Base-by-base conservation (phyloP, 2,329 filamentous ascomycete genomes). In the Cadophora gregata region DNA sequence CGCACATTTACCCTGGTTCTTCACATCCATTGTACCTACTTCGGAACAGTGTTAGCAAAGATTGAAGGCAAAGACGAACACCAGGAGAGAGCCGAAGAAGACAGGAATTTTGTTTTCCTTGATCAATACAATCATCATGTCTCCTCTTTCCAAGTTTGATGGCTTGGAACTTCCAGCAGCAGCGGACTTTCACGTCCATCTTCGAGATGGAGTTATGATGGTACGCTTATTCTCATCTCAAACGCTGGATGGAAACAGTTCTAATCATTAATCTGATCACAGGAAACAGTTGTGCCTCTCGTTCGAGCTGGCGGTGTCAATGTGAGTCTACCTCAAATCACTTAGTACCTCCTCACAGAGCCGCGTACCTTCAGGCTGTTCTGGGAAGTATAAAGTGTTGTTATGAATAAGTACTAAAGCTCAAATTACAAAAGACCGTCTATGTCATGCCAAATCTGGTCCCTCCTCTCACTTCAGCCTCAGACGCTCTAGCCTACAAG, bases 401-500 rank as follows among this genome's bases (percentile, higher is more conserved):
- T 5, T 60, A 24, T 14, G 53, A 5, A 55, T 9, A 24, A 10
- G 31, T 6, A 24, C 53, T 56, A 12, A 58, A 58, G 10, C 14
- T 38, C 16, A 19, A 5, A 7, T 5, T 9, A 42, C n/a, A 25
- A 38, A 4, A 58, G 55, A 64, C 59, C 24, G 67, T 83, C 64
- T 84, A 83, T 76, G 84, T 69, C 10, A 70, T 73, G 87, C 88
- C 89, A 31, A 91, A 91, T 75, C 81, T 91, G 50, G 82, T 87
- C 1, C 88, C 89, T 12, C 86, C 88, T 19, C 80, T 90, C 64
- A 89, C 85, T 16, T 87, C 83, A 24, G 85, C 89, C 51, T 80
- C 80, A 56, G 81, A 87, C 77, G 90, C 88, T 9, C 80, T 93
- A 27, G 86, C 87, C 50, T 93, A 93, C 79, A 85, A 88, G 77